phyloP scores from a whole-genome alignment of 2,329 filamentous ascomycete species.

The Helotiales sp. region DNA sequence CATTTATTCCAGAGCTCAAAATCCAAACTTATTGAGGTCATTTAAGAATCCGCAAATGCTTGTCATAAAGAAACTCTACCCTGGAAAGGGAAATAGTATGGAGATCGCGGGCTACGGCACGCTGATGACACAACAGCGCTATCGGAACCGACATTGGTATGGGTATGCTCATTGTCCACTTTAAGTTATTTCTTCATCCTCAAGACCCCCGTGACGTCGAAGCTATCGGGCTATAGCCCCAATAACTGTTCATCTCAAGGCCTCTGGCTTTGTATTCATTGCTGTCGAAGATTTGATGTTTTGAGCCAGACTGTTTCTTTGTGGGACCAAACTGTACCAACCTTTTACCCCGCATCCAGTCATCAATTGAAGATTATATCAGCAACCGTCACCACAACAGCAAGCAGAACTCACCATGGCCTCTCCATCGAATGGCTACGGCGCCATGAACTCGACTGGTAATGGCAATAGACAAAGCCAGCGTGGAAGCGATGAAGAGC shows the following conservation, averaged over 20 bases:
- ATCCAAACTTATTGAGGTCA: background rate
- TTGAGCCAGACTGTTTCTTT: background rate
- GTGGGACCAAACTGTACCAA: background rate
- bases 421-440: conserved; percentile 40
- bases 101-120: conserved; percentile 2
- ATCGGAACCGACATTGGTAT: background rate
- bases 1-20: background rate
- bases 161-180: background rate
- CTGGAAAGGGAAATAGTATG: background rate
- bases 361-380: background rate
- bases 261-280: background rate
- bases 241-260: background rate
- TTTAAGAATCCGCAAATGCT: background rate
- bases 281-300: background rate
- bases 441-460: conserved; percentile 29
- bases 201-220: background rate
- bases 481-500: conserved; percentile 40
- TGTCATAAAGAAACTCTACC: background rate
- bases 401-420: conserved; percentile 21
- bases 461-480: conserved; percentile 20
- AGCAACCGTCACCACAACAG: background rate
- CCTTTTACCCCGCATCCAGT: background rate
- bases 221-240: background rate
- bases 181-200: background rate
- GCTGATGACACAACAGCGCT: conserved; percentile 1